Evolutionary conservation across 1,284 basidiomycete genomes (phyloP).

Genomic region (Filobasidium uniguttulatum): DNA sequence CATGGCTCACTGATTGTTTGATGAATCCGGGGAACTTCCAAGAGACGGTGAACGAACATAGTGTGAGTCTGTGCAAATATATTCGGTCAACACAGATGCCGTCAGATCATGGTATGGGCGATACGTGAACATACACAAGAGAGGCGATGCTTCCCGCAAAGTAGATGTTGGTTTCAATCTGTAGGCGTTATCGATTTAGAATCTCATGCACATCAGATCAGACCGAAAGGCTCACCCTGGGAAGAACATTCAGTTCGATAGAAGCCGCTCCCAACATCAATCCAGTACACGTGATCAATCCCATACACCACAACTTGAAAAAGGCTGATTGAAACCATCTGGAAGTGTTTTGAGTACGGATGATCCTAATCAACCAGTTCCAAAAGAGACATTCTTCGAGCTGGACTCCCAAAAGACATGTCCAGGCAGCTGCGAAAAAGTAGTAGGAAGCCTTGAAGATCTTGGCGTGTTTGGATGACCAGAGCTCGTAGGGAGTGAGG

Average conservation of each 20-base stretch:
- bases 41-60: conserved; percentile 18
- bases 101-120: neutral
- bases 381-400: conserved; percentile 27
- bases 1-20: conserved; percentile 6
- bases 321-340: conserved; percentile 22
- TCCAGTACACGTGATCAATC: conserved; percentile 2
- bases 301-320: conserved; percentile 22
- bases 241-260: conserved; percentile 9
- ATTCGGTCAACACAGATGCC: neutral
- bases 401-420: conserved; percentile 20
- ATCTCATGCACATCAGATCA: neutral
- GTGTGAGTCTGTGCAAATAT: conserved; percentile 16
- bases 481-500: conserved; percentile 14
- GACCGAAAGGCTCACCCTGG: conserved; percentile 7
- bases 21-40: conserved; percentile 15
- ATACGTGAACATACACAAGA: conserved; percentile 16
- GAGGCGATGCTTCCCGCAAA: conserved; percentile 19
- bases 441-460: conserved; percentile 19
- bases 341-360: conserved; percentile 16
- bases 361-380: conserved; percentile 23
- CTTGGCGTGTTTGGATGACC: conserved; percentile 14
- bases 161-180: conserved; percentile 21
- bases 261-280: conserved; percentile 5
- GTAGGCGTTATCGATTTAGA: neutral
- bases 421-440: conserved; percentile 19